These are phyloP conservation scores for Verticillium albo-atrum DNA, from an alignment of 2,329 filamentous ascomycete species.

Conservation along the genomic window DNA sequence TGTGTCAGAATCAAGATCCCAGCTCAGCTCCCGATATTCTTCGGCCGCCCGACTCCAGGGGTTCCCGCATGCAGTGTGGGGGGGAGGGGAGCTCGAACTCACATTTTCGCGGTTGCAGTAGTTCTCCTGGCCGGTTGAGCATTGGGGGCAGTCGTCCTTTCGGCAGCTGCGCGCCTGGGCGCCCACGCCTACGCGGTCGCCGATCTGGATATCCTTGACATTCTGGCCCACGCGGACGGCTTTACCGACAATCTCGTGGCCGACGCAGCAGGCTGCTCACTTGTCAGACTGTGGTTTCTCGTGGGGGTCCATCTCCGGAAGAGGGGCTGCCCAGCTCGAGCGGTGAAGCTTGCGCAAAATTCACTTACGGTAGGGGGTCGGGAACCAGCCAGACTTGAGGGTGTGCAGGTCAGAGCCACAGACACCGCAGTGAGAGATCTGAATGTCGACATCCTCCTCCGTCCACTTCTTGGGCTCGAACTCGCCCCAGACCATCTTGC, in stretches of 20 bases:
- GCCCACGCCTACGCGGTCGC: constrained; percentile 61
- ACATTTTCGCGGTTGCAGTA: constrained; percentile 56
- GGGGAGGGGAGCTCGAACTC: neutral
- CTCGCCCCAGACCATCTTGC: constrained; percentile 50
- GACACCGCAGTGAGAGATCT: constrained; percentile 61
- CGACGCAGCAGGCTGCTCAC: constrained; percentile 43
- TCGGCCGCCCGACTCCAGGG: neutral
- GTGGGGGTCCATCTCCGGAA: neutral
- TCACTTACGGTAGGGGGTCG: constrained; percentile 25
- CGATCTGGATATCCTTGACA: constrained; percentile 46
- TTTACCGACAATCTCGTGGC: constrained; percentile 62
- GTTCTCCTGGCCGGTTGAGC: constrained; percentile 63
- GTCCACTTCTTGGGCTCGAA: constrained; percentile 63
- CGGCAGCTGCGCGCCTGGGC: constrained; percentile 61
- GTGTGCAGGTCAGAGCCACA: constrained; percentile 60
- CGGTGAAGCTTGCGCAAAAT: too few species aligned
- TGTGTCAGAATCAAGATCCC: constrained; percentile 18
- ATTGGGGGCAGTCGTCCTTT: constrained; percentile 51
- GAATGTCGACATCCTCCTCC: constrained; percentile 62
- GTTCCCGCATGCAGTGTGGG: constrained; percentile 41
- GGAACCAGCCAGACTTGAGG: constrained; percentile 49
- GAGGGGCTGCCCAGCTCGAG: too few species aligned
- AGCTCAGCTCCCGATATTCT: neutral
- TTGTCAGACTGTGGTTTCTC: neutral
- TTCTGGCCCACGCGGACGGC: constrained; percentile 49